phyloP scores from a whole-genome alignment of 768 basidiomycete genomes.

The Hortiboletus campestris region DNA sequence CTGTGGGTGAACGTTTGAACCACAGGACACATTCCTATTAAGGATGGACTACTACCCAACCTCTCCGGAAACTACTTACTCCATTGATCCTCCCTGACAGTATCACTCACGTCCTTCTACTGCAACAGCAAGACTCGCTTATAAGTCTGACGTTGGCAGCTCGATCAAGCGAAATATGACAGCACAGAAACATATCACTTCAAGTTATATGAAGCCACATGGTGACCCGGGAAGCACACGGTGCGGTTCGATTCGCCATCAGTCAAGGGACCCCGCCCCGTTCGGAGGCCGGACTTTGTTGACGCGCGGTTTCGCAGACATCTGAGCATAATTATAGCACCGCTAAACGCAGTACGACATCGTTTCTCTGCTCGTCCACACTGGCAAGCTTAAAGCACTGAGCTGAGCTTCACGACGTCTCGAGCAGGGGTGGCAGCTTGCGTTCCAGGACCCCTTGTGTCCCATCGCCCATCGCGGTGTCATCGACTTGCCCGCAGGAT shows the following conservation, averaged over 20 bases:
- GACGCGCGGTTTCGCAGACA: neutral
- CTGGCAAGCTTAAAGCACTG: neutral
- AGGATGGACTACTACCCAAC: neutral
- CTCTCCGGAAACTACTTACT: neutral
- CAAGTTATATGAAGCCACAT: too few relatives aligned
- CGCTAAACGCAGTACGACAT: neutral
- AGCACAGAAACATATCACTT: neutral
- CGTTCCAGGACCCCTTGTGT: too few relatives aligned
- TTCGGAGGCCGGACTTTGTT: too few relatives aligned
- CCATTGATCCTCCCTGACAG: neutral
- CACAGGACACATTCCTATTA: constrained; percentile 1
- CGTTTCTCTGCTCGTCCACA: neutral
- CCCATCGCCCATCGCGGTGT: neutral
- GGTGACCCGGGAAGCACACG: too few relatives aligned
- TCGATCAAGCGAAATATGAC: neutral
- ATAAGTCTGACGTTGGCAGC: neutral
- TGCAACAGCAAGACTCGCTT: neutral
- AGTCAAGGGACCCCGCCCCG: too few relatives aligned
- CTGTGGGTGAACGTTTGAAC: neutral
- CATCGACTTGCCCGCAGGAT: neutral
- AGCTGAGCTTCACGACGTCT: neutral
- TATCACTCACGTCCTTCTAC: too few relatives aligned
- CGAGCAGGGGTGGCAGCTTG: neutral
- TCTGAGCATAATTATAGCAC: neutral
- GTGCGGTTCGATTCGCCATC: too few relatives aligned